Conservation (phyloP, 75 land plant species). For the Pinus taeda region DNA sequence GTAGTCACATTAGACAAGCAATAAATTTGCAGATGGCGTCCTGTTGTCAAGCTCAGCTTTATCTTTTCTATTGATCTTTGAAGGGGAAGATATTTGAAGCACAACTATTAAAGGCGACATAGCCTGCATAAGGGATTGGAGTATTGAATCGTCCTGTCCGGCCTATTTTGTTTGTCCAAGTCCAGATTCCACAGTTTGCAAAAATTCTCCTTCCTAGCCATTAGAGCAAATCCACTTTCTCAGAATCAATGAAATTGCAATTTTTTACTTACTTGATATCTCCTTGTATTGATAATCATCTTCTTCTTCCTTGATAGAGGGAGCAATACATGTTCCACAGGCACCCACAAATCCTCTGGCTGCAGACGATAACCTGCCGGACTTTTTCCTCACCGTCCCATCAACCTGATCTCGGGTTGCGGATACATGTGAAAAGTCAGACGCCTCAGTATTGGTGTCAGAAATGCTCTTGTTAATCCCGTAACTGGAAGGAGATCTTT, state of each 20-base stretch:
- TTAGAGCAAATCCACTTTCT: neutral
- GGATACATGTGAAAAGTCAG: neutral
- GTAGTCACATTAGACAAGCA: neutral
- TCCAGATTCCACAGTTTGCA: neutral
- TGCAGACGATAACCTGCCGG: slow-evolving; percentile 3
- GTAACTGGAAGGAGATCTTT: neutral
- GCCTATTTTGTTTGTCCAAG: neutral
- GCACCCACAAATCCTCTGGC: slow-evolving; percentile 9
- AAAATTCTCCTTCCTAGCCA: neutral
- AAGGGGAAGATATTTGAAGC: too few relatives aligned
- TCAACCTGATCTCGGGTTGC: neutral
- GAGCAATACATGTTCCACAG: neutral
- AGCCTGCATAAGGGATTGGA: neutral
- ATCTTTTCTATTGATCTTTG: too few relatives aligned
- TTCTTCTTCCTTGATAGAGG: neutral
- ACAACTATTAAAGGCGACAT: neutral
- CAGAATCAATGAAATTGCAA: neutral
- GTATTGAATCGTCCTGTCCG: neutral
- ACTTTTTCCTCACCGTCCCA: neutral
- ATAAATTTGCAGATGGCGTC: neutral
- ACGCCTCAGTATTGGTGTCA: neutral
- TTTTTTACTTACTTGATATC: slow-evolving; percentile 9
- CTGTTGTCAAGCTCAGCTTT: neutral
- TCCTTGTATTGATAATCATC: slow-evolving; percentile 4
- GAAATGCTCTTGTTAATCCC: slow-evolving; percentile 7